These are phyloP conservation scores for Penicillium arizonense DNA, from an alignment of 495 filamentous ascomycete species.

Conservation along the genomic window DNA sequence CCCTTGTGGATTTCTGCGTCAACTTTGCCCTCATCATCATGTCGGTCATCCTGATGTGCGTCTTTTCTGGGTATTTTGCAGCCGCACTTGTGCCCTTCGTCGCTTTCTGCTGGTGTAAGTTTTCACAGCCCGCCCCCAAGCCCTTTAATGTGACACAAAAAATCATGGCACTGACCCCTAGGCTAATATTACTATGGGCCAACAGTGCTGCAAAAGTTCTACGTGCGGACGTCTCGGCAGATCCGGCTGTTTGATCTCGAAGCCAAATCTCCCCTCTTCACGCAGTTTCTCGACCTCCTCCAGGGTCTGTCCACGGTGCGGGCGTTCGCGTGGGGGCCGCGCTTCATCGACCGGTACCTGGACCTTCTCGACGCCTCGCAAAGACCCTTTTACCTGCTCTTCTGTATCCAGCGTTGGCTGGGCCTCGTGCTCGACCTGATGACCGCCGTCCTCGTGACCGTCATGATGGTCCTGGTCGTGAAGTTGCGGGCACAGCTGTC, in stretches of 20 bases:
- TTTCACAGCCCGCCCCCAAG: no score
- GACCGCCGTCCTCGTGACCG: constrained; percentile 50
- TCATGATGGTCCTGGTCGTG: constrained; percentile 32
- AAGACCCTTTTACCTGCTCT: constrained; percentile 54
- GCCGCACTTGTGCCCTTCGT: no score
- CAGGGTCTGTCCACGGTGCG: constrained; percentile 67
- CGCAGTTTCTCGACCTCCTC: constrained; percentile 65
- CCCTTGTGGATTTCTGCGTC: no score
- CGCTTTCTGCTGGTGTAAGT: no score
- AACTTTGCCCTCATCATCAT: no score
- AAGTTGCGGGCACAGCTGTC: background rate
- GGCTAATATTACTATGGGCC: no score
- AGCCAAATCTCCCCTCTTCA: constrained; percentile 62
- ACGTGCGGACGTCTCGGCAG: constrained; percentile 60
- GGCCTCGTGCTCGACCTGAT: constrained; percentile 59
- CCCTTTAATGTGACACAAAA: no score
- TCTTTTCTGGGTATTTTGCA: no score
- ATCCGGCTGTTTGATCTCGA: constrained; percentile 57
- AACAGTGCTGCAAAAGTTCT: constrained; percentile 57
- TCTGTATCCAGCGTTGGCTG: constrained; percentile 70
- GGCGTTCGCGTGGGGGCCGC: constrained; percentile 56
- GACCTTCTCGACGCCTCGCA: constrained; percentile 54
- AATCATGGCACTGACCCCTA: no score
- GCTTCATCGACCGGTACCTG: constrained; percentile 38
- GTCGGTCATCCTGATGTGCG: no score